A percentile compares a stretch with the other conserved stretches of the same genome.
Evolutionary conservation across 1,284 basidiomycete genomes (phyloP).

Genomic region (Xerocomus nothofagi): DNA sequence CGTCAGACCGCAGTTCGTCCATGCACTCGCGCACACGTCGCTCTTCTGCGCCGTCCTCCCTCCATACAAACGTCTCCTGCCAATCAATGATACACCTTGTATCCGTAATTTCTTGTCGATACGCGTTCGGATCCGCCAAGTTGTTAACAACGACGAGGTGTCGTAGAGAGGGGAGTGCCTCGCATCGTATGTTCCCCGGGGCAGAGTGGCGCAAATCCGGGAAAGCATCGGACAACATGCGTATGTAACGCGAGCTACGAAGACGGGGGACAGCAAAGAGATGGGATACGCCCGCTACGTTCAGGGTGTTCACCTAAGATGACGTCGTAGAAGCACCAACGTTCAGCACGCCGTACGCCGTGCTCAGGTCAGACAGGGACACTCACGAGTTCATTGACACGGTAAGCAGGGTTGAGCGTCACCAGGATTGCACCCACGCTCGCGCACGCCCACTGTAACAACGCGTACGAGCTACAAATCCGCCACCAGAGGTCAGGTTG

Average conservation of each 20-base stretch:
- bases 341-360: neutral
- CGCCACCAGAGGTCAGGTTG: neutral
- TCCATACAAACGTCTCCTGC: constrained; percentile 64
- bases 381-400: constrained; percentile 66
- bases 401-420: constrained; percentile 82
- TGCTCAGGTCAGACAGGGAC: neutral
- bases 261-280: constrained; percentile 74
- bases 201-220: constrained; percentile 53
- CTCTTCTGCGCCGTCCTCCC: constrained; percentile 47
- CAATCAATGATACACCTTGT: constrained; percentile 62
- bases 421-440: constrained; percentile 78
- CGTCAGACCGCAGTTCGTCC: constrained; percentile 52
- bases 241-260: constrained; percentile 61
- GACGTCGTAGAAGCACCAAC: neutral
- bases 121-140: constrained; percentile 40
- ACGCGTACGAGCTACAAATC: constrained; percentile 64
- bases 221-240: constrained; percentile 56
- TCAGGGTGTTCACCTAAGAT: constrained; percentile 58
- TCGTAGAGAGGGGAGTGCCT: constrained; percentile 60
- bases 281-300: constrained; percentile 66
- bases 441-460: constrained; percentile 82
- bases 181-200: constrained; percentile 61
- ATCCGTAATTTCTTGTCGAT: constrained; percentile 42
- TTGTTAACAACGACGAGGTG: constrained; percentile 74
- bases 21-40: constrained; percentile 42